phyloP scores from a whole-genome alignment of 345 rosid genomes.

The rapeseed (Brassica napus) region Da-Ae NC_063448.1:53033001-53033500 shows the following conservation, averaged over 20 bases:
- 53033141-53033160: not conserved
- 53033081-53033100: not conserved
- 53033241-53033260: not conserved
- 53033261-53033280: not conserved
- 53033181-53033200: not conserved
- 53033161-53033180: not conserved
- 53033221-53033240: not conserved
- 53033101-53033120: not conserved
- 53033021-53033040: not conserved
- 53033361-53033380: not conserved
- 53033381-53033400: slow-evolving; percentile 2
- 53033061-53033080: not conserved
- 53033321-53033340: slow-evolving; percentile 6
- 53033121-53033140: too few species aligned
- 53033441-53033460: not conserved
- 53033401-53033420: slow-evolving; percentile 19
- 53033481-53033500: not conserved
- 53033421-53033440: not conserved
- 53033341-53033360: slow-evolving; percentile 29
- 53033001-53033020: not conserved
- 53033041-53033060: not conserved
- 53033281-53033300: slow-evolving; percentile 20
- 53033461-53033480: not conserved
- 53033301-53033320: slow-evolving; percentile 5
- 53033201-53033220: not conserved